phyloP scores from a whole-genome alignment of 2,329 filamentous ascomycete species.

The Penicillium oxalicum region DNA sequence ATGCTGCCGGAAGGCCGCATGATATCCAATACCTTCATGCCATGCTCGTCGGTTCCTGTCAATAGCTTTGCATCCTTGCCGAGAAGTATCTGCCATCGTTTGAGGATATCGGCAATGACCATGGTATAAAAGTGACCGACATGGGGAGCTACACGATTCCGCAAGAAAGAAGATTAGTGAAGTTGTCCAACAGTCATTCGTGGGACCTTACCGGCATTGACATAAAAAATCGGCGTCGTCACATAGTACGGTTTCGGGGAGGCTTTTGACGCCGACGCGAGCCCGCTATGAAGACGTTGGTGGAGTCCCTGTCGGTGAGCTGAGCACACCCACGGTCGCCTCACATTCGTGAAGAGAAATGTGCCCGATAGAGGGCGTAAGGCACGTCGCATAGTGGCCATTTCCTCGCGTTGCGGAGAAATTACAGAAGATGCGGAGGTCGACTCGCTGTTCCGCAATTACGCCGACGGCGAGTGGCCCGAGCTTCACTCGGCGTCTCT shows the following conservation, averaged over 20 bases:
- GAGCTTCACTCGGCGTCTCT: slow-evolving; percentile 27
- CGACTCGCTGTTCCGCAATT: slow-evolving; percentile 23
- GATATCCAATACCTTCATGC: slow-evolving; percentile 62
- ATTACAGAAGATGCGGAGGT: slow-evolving; percentile 9
- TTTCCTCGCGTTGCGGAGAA: slow-evolving; percentile 11
- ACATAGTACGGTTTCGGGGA: slow-evolving; percentile 80
- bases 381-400: slow-evolving; percentile 24
- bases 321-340: slow-evolving; percentile 27
- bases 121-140: slow-evolving; percentile 92
- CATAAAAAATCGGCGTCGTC: slow-evolving; percentile 97
- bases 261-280: slow-evolving; percentile 24
- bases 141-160: slow-evolving; percentile 68
- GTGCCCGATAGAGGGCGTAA: slow-evolving; percentile 30
- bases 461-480: slow-evolving; percentile 29
- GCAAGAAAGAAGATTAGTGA: neutral
- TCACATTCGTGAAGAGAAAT: slow-evolving; percentile 19
- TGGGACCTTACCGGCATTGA: slow-evolving; percentile 72
- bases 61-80: slow-evolving; percentile 66
- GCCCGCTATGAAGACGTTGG: slow-evolving; percentile 20
- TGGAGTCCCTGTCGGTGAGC: slow-evolving; percentile 21
- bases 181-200: neutral
- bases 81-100: slow-evolving; percentile 79
- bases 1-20: neutral
- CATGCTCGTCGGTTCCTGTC: slow-evolving; percentile 95
- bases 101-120: slow-evolving; percentile 83